A percentile compares a stretch with the other conserved stretches of the same genome.
These are phyloP conservation scores for Rheum nobile DNA, from an alignment of 148 eudicot species.

Conservation along the genomic window DNA sequence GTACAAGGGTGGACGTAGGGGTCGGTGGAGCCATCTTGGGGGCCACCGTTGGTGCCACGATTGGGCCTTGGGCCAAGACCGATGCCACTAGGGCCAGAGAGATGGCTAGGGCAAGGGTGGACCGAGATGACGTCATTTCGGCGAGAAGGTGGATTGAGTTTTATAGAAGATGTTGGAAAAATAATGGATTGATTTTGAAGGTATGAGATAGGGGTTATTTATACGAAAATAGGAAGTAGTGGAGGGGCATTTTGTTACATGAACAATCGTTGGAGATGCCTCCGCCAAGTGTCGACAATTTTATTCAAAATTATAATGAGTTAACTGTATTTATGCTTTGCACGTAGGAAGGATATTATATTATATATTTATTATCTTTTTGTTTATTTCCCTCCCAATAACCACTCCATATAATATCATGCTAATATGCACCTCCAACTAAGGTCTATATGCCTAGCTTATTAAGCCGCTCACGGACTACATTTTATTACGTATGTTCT, in stretches of 20 bases:
- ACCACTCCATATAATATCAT: too few relatives aligned
- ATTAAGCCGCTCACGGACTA: too few relatives aligned
- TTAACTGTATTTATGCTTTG: background rate
- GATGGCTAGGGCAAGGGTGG: conserved; percentile 12
- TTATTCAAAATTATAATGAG: background rate
- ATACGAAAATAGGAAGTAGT: background rate
- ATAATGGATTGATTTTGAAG: background rate
- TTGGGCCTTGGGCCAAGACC: conserved; percentile 7
- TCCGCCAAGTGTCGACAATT: background rate
- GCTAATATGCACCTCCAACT: too few relatives aligned
- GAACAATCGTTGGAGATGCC: background rate
- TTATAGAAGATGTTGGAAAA: too few relatives aligned
- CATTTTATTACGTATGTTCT: too few relatives aligned
- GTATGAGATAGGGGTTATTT: too few relatives aligned
- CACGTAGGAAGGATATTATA: background rate
- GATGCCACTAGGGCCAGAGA: conserved; percentile 22
- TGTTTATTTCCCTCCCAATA: too few relatives aligned
- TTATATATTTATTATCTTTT: too few relatives aligned
- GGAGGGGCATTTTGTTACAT: background rate
- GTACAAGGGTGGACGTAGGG: background rate
- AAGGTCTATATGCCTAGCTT: too few relatives aligned
- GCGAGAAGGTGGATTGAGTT: too few relatives aligned
- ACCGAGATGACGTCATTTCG: conserved; percentile 34
- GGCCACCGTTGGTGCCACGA: conserved; percentile 9
- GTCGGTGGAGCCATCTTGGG: conserved; percentile 4